Evolutionary conservation across 495 filamentous ascomycete genomes (phyloP).

Genomic region (Penicillium daleae): DNA sequence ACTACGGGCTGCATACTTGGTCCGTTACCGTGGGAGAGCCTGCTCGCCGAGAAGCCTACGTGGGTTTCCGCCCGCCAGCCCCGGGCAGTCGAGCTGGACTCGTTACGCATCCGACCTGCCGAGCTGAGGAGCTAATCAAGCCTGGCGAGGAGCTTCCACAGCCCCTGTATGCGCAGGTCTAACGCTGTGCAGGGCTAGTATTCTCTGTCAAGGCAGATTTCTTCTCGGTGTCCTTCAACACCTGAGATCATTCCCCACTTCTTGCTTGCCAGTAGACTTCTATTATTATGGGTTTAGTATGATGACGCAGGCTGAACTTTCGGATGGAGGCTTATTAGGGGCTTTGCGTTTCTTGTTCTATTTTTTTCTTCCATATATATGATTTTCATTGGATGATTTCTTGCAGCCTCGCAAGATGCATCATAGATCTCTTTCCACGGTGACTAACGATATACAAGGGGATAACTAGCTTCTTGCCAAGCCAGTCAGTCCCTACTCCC

Average conservation of each 20-base stretch:
- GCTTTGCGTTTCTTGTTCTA: background rate
- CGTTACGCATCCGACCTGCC: constrained; percentile 34
- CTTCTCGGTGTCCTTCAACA: background rate
- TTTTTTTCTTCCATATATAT: background rate
- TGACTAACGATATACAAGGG: background rate
- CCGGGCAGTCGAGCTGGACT: constrained; percentile 34
- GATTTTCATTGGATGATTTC: constrained; percentile 3
- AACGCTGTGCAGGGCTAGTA: no score
- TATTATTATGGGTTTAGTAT: background rate
- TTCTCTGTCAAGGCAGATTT: background rate
- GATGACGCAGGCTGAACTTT: background rate
- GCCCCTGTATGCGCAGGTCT: constrained; percentile 66
- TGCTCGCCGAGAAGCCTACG: constrained; percentile 81
- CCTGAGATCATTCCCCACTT: background rate
- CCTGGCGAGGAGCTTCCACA: constrained; percentile 57
- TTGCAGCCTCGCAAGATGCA: background rate
- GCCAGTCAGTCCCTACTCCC: no score
- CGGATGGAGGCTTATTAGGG: background rate
- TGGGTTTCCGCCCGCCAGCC: constrained; percentile 64
- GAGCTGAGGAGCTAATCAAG: constrained; percentile 35
- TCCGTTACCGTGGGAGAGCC: constrained; percentile 78
- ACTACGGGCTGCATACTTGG: constrained; percentile 89
- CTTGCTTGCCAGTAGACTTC: background rate
- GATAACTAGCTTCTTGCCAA: no score
- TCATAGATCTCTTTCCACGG: background rate